These are phyloP conservation scores for Sphaceloma murrayae DNA, from an alignment of 2,329 filamentous ascomycete genomes.

Conservation along the genomic window DNA sequence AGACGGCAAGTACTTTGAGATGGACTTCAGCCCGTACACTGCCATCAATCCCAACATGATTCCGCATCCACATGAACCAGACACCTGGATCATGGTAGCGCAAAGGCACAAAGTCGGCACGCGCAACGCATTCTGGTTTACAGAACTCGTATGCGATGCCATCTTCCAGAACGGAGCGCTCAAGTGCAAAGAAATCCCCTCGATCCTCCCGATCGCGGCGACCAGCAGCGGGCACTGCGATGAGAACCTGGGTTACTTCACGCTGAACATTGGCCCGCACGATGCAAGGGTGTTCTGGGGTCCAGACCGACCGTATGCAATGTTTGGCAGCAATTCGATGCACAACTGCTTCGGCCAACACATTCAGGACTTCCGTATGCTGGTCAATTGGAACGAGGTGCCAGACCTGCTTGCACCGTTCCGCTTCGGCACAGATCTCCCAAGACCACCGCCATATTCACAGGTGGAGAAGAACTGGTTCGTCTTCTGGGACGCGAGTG, in stretches of 20 bases:
- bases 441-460: slow-evolving; percentile 39
- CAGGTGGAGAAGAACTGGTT: slow-evolving; percentile 55
- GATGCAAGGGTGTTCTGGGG: slow-evolving; percentile 51
- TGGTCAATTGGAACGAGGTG: slow-evolving; percentile 33
- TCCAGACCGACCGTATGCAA: slow-evolving; percentile 40
- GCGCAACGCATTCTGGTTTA: slow-evolving; percentile 28
- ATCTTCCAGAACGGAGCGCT: slow-evolving; percentile 36
- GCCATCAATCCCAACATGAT: slow-evolving; percentile 50
- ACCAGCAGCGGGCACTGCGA: slow-evolving; percentile 39
- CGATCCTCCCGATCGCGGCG: slow-evolving; percentile 38
- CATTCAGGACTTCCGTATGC: slow-evolving; percentile 44
- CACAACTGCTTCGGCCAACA: slow-evolving; percentile 50
- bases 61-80: slow-evolving; percentile 41
- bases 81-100: slow-evolving; percentile 45
- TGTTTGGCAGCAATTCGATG: slow-evolving; percentile 48
- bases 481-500: slow-evolving; percentile 47
- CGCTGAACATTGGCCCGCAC: slow-evolving; percentile 45
- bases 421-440: slow-evolving; percentile 41
- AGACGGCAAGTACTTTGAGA: slow-evolving; percentile 41
- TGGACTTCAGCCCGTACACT: slow-evolving; percentile 39
- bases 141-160: slow-evolving; percentile 41
- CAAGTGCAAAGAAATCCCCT: slow-evolving; percentile 36
- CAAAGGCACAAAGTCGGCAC: slow-evolving; percentile 33
- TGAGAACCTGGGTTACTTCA: slow-evolving; percentile 36
- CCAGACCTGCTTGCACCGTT: slow-evolving; percentile 36